These are phyloP conservation scores for Arabidopsis thaliana DNA, from an alignment of 345 rosid genomes.

Conservation along the genomic window DNA sequence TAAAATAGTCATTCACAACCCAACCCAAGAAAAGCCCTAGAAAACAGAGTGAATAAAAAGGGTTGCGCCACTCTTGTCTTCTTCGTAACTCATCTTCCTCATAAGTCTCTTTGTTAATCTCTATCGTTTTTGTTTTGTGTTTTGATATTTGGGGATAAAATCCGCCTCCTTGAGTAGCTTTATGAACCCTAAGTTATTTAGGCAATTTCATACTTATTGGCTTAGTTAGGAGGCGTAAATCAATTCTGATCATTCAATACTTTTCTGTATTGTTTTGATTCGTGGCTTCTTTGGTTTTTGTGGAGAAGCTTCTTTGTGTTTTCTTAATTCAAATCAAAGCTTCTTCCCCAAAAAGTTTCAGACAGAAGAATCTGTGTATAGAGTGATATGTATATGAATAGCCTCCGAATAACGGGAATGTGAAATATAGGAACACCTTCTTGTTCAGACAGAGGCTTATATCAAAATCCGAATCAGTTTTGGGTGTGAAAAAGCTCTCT, in stretches of 20 bases:
- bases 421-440: conserved; percentile 39
- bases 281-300: background rate
- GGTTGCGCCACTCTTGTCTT: conserved; percentile 26
- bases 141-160: background rate
- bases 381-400: background rate
- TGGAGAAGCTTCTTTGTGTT: background rate
- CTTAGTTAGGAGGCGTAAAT: conserved; percentile 45
- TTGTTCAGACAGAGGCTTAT: conserved; percentile 48
- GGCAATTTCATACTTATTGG: conserved; percentile 35
- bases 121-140: background rate
- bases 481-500: conserved; percentile 18
- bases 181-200: conserved; percentile 44
- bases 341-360: conserved; percentile 31
- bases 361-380: background rate
- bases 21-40: conserved; percentile 29
- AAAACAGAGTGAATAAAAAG: conserved; percentile 23
- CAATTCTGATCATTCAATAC: conserved; percentile 31
- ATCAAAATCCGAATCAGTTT: conserved; percentile 37
- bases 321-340: background rate
- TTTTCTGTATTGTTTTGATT: conserved; percentile 33
- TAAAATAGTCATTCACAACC: conserved; percentile 20
- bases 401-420: conserved; percentile 47
- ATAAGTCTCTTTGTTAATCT: background rate
- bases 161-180: conserved; percentile 45
- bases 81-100: background rate